Evolutionary conservation across 345 rosid species (phyloP).

Genomic region (Cardiospermum halicacabum): DNA sequence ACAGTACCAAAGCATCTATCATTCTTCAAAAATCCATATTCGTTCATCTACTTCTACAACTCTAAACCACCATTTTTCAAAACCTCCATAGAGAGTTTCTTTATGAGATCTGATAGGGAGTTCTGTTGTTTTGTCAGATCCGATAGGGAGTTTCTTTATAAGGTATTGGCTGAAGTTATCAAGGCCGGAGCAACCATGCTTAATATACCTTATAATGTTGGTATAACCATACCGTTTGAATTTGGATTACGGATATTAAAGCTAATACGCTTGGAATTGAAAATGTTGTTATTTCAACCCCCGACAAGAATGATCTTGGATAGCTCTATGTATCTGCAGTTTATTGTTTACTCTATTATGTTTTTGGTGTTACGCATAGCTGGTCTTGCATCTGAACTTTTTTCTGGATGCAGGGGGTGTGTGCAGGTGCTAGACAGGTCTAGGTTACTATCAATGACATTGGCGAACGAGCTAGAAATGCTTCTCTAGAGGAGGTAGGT

Average conservation of each 20-base stretch:
- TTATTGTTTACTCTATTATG: background rate
- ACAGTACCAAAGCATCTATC: background rate
- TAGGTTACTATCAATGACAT: constrained; percentile 96
- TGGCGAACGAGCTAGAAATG: constrained; percentile 98
- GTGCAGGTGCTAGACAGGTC: constrained; percentile 88
- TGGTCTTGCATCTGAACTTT: constrained; percentile 13
- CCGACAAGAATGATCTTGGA: constrained; percentile 98
- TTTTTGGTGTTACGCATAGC: background rate
- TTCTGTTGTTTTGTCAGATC: constrained; percentile 40
- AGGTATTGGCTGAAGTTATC: constrained; percentile 82
- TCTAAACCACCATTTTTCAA: constrained; percentile 15
- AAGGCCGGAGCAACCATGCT: constrained; percentile 96
- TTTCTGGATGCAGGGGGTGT: constrained; percentile 63
- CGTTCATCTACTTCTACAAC: constrained; percentile 2
- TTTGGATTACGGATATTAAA: constrained; percentile 91
- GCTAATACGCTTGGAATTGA: constrained; percentile 87
- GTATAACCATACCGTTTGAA: constrained; percentile 70
- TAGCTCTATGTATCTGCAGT: constrained; percentile 48
- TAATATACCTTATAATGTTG: constrained; percentile 94
- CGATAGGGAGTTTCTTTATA: constrained; percentile 70
- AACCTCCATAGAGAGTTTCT: no score
- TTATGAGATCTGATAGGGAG: no score
- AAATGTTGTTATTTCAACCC: constrained; percentile 84
- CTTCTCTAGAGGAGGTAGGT: constrained; percentile 90
- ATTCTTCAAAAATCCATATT: constrained; percentile 7